phyloP scores from a whole-genome alignment of 768 basidiomycete genomes.

The Ramaria sp. region DNA sequence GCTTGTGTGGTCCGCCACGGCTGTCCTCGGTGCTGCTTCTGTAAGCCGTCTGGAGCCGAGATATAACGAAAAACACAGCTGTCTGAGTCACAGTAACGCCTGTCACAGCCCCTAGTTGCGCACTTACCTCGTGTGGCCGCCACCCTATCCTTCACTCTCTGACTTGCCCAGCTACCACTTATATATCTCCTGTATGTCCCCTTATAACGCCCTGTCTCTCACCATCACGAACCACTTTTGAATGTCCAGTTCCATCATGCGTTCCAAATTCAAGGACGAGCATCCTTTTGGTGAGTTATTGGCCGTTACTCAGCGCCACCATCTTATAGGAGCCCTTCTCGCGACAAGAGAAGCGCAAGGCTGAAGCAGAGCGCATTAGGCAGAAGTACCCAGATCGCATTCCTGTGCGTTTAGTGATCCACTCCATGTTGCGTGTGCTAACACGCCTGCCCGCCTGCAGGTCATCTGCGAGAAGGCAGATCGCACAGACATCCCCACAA shows the following conservation, averaged over 20 bases:
- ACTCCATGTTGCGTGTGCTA: slow-evolving; percentile 7
- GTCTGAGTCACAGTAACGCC: neutral
- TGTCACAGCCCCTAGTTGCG: neutral
- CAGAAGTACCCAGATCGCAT: slow-evolving; percentile 99
- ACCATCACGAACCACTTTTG: neutral
- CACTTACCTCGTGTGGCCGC: slow-evolving; percentile 1
- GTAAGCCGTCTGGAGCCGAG: too few relatives aligned
- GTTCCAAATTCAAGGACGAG: slow-evolving; percentile 98
- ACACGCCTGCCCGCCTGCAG: slow-evolving; percentile 33
- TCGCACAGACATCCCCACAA: slow-evolving; percentile 95
- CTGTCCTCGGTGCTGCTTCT: too few relatives aligned
- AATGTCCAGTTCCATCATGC: slow-evolving; percentile 36
- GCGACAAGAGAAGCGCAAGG: slow-evolving; percentile 90
- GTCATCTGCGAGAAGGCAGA: slow-evolving; percentile 99
- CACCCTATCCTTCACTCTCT: neutral
- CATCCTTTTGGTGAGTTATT: slow-evolving; percentile 77
- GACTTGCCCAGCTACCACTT: neutral
- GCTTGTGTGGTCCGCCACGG: too few relatives aligned
- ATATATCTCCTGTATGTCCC: too few relatives aligned
- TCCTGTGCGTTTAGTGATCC: slow-evolving; percentile 61
- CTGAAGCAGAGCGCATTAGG: slow-evolving; percentile 94
- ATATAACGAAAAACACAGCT: too few relatives aligned
- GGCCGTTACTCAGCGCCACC: slow-evolving; percentile 24
- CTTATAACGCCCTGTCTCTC: neutral
- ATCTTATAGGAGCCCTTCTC: neutral